Evolutionary conservation across 2,329 filamentous ascomycete species (phyloP).

Genomic region (Didymella lethalis): DNA sequence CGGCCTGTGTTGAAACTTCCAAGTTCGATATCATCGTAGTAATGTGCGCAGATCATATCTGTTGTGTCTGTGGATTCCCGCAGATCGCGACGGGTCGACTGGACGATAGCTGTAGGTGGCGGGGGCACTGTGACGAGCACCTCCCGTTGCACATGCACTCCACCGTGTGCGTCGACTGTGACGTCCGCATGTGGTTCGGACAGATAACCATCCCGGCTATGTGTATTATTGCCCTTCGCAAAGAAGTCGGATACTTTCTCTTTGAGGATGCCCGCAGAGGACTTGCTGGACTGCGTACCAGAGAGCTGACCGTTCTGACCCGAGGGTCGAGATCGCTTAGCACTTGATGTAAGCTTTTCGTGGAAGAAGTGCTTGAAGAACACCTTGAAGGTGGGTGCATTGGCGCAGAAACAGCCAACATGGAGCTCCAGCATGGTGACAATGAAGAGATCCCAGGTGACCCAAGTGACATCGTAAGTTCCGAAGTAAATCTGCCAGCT

Average conservation of each 20-base stretch:
- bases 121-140: constrained; percentile 25
- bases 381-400: constrained; percentile 43
- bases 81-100: constrained; percentile 3
- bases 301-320: background rate
- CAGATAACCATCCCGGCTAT: constrained; percentile 33
- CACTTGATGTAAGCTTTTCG: constrained; percentile 28
- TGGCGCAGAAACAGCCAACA: constrained; percentile 43
- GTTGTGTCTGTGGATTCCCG: constrained; percentile 24
- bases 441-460: constrained; percentile 30
- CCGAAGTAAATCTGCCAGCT: constrained; percentile 40
- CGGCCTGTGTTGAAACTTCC: constrained; percentile 27
- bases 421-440: constrained; percentile 40
- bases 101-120: background rate
- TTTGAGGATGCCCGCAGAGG: constrained; percentile 10
- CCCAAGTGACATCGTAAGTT: constrained; percentile 45
- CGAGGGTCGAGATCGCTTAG: constrained; percentile 10
- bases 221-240: constrained; percentile 10
- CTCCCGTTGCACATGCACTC: constrained; percentile 30
- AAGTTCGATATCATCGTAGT: constrained; percentile 38
- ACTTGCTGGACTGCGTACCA: constrained; percentile 17
- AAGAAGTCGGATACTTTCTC: constrained; percentile 25
- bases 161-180: constrained; percentile 34
- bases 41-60: constrained; percentile 26
- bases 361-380: constrained; percentile 45
- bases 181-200: constrained; percentile 33